phyloP scores from a whole-genome alignment of 2,329 filamentous ascomycete genomes.

The Exophiala spinifera region DNA sequence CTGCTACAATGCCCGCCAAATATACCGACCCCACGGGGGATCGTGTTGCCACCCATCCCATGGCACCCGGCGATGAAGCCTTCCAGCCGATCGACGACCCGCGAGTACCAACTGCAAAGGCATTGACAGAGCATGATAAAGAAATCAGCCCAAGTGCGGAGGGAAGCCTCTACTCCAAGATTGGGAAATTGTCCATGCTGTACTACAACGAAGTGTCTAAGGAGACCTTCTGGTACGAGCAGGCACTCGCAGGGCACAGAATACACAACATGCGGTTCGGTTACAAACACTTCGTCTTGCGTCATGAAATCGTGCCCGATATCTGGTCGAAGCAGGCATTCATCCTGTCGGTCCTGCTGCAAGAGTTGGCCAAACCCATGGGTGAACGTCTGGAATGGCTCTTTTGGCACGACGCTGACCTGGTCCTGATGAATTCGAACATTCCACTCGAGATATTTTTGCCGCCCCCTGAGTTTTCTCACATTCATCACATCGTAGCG shows the following conservation, averaged over 20 bases:
- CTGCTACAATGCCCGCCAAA: not conserved
- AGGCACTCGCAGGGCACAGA: constrained; percentile 37
- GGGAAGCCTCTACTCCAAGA: constrained; percentile 3
- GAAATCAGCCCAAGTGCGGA: not conserved
- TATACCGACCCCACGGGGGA: not conserved
- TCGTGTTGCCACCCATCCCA: not conserved
- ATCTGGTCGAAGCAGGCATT: constrained; percentile 26
- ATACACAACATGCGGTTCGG: constrained; percentile 7
- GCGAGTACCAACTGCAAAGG: not conserved
- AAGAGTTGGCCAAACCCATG: constrained; percentile 35
- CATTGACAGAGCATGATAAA: not conserved
- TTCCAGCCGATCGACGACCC: not conserved
- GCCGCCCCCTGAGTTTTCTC: constrained; percentile 30
- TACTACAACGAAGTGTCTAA: constrained; percentile 30
- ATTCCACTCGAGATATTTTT: constrained; percentile 36
- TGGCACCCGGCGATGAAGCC: not conserved
- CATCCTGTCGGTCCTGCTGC: constrained; percentile 31
- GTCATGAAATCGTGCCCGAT: not conserved
- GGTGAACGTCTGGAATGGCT: constrained; percentile 36
- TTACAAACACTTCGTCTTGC: constrained; percentile 14
- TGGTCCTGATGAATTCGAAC: constrained; percentile 35
- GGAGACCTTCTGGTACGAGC: constrained; percentile 34
- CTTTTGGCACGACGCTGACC: constrained; percentile 38
- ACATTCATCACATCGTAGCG: constrained; percentile 34
- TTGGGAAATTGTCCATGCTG: constrained; percentile 37